phyloP scores from a whole-genome alignment of 2,329 filamentous ascomycete species.

The Penicillium sp. region DNA sequence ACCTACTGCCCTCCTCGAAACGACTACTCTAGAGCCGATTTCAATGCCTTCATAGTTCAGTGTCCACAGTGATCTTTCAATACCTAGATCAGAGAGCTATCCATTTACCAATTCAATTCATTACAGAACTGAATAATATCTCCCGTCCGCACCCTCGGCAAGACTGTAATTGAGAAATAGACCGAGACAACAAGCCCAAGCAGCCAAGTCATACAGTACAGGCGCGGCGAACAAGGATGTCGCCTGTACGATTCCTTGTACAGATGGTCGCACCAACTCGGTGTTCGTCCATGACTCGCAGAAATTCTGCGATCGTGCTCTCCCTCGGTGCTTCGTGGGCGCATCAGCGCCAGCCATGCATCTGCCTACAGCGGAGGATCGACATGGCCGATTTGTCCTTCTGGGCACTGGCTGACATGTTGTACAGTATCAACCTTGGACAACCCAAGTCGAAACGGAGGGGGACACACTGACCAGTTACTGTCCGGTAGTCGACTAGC shows the following conservation, averaged over 20 bases:
- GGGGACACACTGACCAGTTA: too few relatives aligned
- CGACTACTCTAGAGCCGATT: not conserved
- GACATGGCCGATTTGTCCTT: not conserved
- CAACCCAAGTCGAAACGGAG: too few relatives aligned
- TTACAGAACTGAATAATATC: not conserved
- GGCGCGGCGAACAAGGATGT: constrained; percentile 17
- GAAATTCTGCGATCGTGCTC: constrained; percentile 19
- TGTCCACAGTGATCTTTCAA: not conserved
- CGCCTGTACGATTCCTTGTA: constrained; percentile 17
- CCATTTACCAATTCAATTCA: not conserved
- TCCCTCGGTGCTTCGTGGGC: not conserved
- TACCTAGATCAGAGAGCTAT: not conserved
- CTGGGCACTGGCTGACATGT: not conserved
- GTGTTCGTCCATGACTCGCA: constrained; percentile 24
- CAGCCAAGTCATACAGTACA: constrained; percentile 16
- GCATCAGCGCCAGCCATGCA: constrained; percentile 12
- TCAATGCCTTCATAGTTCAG: not conserved
- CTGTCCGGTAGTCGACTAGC: too few relatives aligned
- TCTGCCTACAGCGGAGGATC: constrained; percentile 4
- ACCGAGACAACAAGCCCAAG: constrained; percentile 20
- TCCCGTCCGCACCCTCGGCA: not conserved
- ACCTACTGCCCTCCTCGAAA: not conserved
- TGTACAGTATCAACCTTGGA: too few relatives aligned
- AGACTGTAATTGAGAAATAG: constrained; percentile 17
- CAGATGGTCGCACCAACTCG: constrained; percentile 19